Base-by-base conservation (phyloP, 176 grass and related monocot species). In the Triticum monococcum region DNA sequence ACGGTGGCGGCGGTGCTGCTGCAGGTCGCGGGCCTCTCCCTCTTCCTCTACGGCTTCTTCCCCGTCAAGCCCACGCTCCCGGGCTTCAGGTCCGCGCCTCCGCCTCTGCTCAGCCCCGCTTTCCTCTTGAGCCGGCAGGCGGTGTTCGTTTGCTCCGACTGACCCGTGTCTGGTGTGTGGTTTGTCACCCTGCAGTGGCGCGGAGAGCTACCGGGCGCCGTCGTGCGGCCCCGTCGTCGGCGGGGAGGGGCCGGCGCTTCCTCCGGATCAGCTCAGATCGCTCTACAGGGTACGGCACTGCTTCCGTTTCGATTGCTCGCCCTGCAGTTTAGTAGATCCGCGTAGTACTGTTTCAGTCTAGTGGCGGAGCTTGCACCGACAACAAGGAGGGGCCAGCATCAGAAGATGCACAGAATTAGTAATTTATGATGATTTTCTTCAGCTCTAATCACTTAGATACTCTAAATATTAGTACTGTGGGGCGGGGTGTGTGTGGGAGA, bases 21-120 rank as follows among this genome's bases (percentile, higher is more conserved):
- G 72, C 97, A 98, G 94, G 83, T 98, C 65, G 72, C 86, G 11
- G 96, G 93, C 0, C 79, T 98, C 48, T 92, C 84, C 0, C 82
- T 94, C 65, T 96, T 96, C 71, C 65, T 96, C 54, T 89, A 94
- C 88, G 92, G 93, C 5, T 94, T 98, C 86, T 96, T 98, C 85
- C 96, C 92, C 36, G 90, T 96, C 60, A 96, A 98, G 84, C 93
- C 93, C 64, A 96, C 90, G 41, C 96, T 98, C 57, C 78, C 76
- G 28, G 92, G 96, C 41, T 98, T 94, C 84, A 98, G 96, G 96
- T 96, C 9, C 26, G 59, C 18, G 41, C 37, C 64, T 38, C 12
- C 0, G 12, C 23, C 36, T 45, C 5, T 63, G 11, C 28, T 12
- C 12, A 66, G 56, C 65, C 78, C 5, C 36, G 18, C 26, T 90